Percentiles rank a stretch among this genome's conserved stretches.
These are phyloP conservation scores for Rhexocercosporidium sp. DNA, from an alignment of 2,329 filamentous ascomycete genomes.

Conservation along the genomic window DNA sequence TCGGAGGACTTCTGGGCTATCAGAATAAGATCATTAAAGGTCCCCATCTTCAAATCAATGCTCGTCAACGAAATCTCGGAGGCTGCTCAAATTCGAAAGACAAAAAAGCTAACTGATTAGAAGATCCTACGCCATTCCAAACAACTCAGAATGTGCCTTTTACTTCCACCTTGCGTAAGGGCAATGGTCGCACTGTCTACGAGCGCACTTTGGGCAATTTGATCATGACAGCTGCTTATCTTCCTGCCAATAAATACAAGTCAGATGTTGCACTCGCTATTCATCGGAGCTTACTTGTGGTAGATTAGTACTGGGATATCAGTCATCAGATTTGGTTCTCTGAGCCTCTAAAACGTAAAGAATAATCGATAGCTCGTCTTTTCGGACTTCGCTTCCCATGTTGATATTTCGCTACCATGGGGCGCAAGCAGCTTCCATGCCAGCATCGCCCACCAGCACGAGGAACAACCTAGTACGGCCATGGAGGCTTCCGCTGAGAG, in stretches of 20 bases:
- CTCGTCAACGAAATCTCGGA: neutral
- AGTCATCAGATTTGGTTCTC: neutral
- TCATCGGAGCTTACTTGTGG: neutral
- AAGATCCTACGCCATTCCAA: no score
- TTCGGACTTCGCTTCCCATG: no score
- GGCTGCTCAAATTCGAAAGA: neutral
- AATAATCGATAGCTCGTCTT: no score
- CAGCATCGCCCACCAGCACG: no score
- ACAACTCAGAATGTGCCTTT: no score
- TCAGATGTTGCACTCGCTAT: neutral
- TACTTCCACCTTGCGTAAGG: no score
- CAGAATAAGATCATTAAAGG: neutral
- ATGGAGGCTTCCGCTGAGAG: no score
- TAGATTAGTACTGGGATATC: neutral
- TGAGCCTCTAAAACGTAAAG: neutral
- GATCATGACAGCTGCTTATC: neutral
- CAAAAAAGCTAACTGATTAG: no score
- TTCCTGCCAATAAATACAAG: neutral
- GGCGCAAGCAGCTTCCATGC: no score
- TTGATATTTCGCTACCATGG: no score
- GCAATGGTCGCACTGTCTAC: no score
- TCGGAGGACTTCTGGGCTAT: neutral
- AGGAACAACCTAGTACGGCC: no score
- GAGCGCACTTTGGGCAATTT: neutral
- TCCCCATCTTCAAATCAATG: neutral